Percentiles rank a stretch among this genome's conserved stretches.
phyloP scores from a whole-genome alignment of 2,329 filamentous ascomycete species.

The Hypoxylon rubiginosum region DNA sequence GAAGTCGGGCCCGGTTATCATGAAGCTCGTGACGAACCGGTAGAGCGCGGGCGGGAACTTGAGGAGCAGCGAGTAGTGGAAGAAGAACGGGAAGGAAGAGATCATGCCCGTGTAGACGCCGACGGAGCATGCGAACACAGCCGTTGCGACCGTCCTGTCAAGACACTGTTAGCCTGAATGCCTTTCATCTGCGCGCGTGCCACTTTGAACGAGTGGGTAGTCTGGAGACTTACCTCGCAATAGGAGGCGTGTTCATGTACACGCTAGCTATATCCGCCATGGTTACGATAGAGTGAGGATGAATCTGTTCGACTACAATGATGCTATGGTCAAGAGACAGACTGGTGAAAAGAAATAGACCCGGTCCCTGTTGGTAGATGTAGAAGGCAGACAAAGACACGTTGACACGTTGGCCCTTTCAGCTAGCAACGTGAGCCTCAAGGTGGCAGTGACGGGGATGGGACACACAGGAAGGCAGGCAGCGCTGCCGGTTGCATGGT shows the following conservation, averaged over 20 bases:
- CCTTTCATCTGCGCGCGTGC: background rate
- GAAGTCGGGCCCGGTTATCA: constrained; percentile 57
- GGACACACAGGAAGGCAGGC: constrained; percentile 44
- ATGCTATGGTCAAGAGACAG: constrained; percentile 8
- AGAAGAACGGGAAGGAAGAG: constrained; percentile 65
- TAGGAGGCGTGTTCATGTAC: constrained; percentile 58
- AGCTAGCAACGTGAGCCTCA: constrained; percentile 41
- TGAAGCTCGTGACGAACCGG: constrained; percentile 59
- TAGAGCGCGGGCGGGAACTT: constrained; percentile 65
- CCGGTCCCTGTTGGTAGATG: constrained; percentile 7
- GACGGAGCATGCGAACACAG: constrained; percentile 73
- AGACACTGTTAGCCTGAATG: constrained; percentile 33
- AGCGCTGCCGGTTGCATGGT: constrained; percentile 49
- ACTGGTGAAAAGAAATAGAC: background rate
- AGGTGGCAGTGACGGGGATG: constrained; percentile 38
- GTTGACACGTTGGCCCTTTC: constrained; percentile 38
- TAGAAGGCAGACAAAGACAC: constrained; percentile 26
- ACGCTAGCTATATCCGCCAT: constrained; percentile 59
- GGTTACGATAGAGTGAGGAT: constrained; percentile 24
- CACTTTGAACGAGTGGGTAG: background rate
- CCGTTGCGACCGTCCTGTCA: constrained; percentile 75
- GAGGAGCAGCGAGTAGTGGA: constrained; percentile 66
- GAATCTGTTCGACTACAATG: constrained; percentile 1
- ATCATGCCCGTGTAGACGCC: constrained; percentile 71
- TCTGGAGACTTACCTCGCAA: constrained; percentile 56